These are phyloP conservation scores for Scheffersomyces quercinus DNA, from an alignment of 1,139 yeast genomes.

Conservation along the genomic window DNA sequence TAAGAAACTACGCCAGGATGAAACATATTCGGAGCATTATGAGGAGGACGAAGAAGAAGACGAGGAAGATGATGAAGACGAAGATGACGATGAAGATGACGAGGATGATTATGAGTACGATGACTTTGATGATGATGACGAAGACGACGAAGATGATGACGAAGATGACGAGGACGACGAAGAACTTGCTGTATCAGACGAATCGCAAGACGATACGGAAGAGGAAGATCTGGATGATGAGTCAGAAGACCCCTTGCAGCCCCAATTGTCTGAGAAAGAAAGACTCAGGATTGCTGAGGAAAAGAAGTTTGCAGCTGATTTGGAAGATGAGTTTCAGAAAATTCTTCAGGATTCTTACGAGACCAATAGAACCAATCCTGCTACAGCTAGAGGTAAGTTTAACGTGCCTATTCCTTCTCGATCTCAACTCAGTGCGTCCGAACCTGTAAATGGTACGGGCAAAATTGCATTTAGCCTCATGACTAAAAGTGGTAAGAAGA, in stretches of 20 bases:
- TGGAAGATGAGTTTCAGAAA: conserved; percentile 55
- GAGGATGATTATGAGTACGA: conserved; percentile 4
- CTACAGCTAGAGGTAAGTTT: conserved; percentile 13
- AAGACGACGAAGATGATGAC: conserved; percentile 5
- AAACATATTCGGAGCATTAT: conserved; percentile 2
- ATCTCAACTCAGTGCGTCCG: conserved; percentile 4
- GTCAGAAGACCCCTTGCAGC: conserved; percentile 1
- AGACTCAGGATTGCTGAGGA: conserved; percentile 39
- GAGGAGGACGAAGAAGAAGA: conserved; percentile 8
- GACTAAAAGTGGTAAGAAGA: conserved; percentile 50
- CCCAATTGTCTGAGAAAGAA: conserved; percentile 22
- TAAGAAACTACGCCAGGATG: conserved; percentile 4
- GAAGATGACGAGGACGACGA: conserved; percentile 5
- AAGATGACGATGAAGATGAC: conserved; percentile 8
- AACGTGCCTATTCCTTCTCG: conserved; percentile 23
- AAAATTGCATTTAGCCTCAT: conserved; percentile 53
- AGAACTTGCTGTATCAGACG: conserved; percentile 4
- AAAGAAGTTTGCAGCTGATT: conserved; percentile 45
- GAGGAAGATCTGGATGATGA: conserved; percentile 15
- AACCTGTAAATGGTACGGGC: conserved; percentile 4
- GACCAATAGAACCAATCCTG: conserved; percentile 22
- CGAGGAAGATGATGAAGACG: conserved; percentile 7
- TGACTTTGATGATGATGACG: conserved; percentile 8
- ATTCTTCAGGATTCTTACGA: conserved; percentile 52
- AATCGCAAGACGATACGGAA: conserved; percentile 7